Evolutionary conservation across 192 early-diverging fungal genomes (phyloP), one percentile per base, ranked within the genome.

Genomic region (Diversispora eburnea): DNA sequence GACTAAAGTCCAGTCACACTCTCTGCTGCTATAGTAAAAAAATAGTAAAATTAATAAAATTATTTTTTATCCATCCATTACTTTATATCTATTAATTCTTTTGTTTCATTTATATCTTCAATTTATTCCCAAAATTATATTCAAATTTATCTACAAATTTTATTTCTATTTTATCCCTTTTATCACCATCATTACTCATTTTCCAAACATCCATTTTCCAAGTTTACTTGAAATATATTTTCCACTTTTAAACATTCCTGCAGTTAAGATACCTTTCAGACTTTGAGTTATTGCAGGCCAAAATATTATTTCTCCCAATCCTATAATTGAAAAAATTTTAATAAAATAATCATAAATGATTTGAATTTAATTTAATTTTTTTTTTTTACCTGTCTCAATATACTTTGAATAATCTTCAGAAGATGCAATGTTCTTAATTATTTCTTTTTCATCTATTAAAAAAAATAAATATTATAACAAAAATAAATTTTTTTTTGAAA

Each of bases 181-280:
- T 33, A 33, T 33, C 2, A 33, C 25, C 25, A 33, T 33, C 25
- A 33, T 33, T 33, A 33, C 2, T 58, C 8, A 0, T 78, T 64
- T 75, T 73, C 82, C 79, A 39, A 42, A 47, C 76, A 79, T 77
- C 86, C 86, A 88, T 69, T 88, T 88, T 70, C 77, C 74, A 20
- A 88, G 42, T 72, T 89, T 89, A 57, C 79, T 78, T 47, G 78
- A 22, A n/a, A 87, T 84, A 79, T 94, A 94, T 15, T 83, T 74
- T 17, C 78, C 72, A 13, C 87, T 86, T 71, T 87, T 91, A 49
- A 80, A 13, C 20, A 88, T 39, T 0, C 98, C 98, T 19, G 96
- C 95, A 0, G 95, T 94, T 19, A 96, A 75, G 41, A 98, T 80
- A 1, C 98, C 98, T 81, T 99, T 99, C 67, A 90, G 67, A 39